A percentile compares a stretch with the other conserved stretches of the same genome.
These are phyloP conservation scores for apple (Malus domestica) DNA, from an alignment of 306 rosid genomes.

Conservation along the genomic window DNA sequence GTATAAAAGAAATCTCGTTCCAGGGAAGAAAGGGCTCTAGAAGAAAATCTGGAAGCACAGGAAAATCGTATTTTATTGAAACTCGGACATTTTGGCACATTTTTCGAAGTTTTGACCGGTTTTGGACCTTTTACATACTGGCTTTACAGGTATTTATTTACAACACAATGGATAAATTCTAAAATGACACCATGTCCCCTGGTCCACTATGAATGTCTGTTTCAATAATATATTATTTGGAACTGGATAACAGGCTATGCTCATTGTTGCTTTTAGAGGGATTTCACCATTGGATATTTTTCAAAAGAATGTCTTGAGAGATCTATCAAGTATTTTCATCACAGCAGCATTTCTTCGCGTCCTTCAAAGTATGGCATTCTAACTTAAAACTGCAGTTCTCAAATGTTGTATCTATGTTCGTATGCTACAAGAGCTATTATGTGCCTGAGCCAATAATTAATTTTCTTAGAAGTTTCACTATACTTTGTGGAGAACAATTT, in stretches of 20 bases:
- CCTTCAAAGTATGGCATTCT: slow-evolving; percentile 66
- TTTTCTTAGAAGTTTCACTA: neutral
- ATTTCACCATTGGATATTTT: slow-evolving; percentile 49
- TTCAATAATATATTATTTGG: slow-evolving; percentile 12
- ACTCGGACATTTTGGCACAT: slow-evolving; percentile 87
- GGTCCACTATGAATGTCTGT: slow-evolving; percentile 8
- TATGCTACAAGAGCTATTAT: neutral
- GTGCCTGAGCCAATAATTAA: neutral
- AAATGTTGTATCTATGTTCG: neutral
- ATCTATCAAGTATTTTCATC: slow-evolving; percentile 83
- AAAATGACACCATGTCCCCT: neutral
- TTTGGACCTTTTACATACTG: slow-evolving; percentile 89
- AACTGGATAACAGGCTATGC: slow-evolving; percentile 44
- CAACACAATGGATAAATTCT: slow-evolving; percentile 12
- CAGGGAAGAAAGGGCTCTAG: slow-evolving; percentile 69
- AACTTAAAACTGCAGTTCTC: neutral
- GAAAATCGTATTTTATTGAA: slow-evolving; percentile 81
- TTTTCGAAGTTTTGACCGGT: slow-evolving; percentile 83
- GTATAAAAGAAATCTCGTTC: slow-evolving; percentile 16
- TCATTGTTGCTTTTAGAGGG: slow-evolving; percentile 66
- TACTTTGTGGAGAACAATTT: slow-evolving; percentile 7
- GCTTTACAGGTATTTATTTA: slow-evolving; percentile 67
- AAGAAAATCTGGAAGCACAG: slow-evolving; percentile 54
- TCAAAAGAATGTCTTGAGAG: slow-evolving; percentile 49
- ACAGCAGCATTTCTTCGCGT: slow-evolving; percentile 88